phyloP scores from a whole-genome alignment of 192 early-diverging fungal genomes.

The Coemansia sp. region DNA sequence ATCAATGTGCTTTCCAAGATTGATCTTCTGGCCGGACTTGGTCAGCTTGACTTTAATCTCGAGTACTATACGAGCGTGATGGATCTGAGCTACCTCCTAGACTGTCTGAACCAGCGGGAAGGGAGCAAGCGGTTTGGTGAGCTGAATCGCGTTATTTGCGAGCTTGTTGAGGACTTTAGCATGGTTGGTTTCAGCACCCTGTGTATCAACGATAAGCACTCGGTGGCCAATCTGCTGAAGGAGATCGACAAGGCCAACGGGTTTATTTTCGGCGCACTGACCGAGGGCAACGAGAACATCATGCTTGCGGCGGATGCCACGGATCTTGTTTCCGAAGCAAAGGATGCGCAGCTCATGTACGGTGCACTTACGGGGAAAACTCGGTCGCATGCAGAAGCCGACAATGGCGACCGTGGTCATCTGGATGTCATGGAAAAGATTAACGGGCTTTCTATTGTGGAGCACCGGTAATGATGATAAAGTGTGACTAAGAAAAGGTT shows the following conservation, averaged over 20 bases:
- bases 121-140: constrained; percentile 59
- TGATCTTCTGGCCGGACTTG: constrained; percentile 84
- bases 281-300: constrained; percentile 76
- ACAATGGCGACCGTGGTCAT: constrained; percentile 3
- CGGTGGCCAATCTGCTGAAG: constrained; percentile 72
- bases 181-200: constrained; percentile 92
- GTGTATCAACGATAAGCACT: constrained; percentile 77
- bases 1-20: constrained; percentile 97
- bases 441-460: constrained; percentile 3
- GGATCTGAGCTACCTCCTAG: constrained; percentile 81
- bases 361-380: constrained; percentile 7
- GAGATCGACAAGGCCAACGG: constrained; percentile 92
- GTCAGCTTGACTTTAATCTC: constrained; percentile 73
- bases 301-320: constrained; percentile 54
- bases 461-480: background rate
- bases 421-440: background rate
- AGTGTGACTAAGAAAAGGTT: too few species aligned
- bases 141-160: constrained; percentile 83
- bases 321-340: constrained; percentile 39
- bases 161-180: constrained; percentile 88
- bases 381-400: background rate
- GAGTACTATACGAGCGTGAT: constrained; percentile 96
- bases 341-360: constrained; percentile 46
- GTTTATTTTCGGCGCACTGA: constrained; percentile 82
- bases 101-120: constrained; percentile 69